Evolutionary conservation across 2,329 filamentous ascomycete genomes (phyloP).

Genomic region (Botrytis byssoidea): DNA sequence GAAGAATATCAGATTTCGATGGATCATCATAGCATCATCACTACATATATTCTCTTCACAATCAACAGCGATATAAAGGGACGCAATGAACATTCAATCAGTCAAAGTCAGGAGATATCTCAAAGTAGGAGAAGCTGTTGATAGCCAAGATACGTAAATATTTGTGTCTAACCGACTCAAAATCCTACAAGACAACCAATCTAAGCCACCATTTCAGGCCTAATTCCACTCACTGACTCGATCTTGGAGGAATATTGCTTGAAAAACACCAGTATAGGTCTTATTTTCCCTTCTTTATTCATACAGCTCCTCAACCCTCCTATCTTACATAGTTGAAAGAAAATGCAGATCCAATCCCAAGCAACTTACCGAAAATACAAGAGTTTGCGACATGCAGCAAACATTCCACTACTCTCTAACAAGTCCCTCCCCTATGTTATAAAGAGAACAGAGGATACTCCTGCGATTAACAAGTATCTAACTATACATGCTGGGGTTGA

Average conservation of each 20-base stretch:
- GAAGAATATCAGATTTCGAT: not conserved
- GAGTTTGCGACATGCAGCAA: not conserved
- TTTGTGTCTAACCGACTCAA: not conserved
- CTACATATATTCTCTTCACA: not conserved
- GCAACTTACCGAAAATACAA: not conserved
- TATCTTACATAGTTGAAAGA: too few relatives aligned
- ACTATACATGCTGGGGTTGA: not conserved
- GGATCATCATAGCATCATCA: not conserved
- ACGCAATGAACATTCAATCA: not conserved
- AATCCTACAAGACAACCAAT: too few relatives aligned
- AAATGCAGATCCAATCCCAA: not conserved
- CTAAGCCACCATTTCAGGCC: too few relatives aligned
- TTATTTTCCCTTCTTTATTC: too few relatives aligned
- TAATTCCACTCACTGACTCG: too few relatives aligned
- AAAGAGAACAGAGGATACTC: too few relatives aligned
- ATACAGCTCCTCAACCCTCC: too few relatives aligned
- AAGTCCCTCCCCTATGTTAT: not conserved
- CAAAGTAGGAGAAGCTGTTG: not conserved
- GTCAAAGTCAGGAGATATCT: rapidly evolving
- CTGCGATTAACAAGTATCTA: not conserved
- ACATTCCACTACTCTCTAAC: not conserved
- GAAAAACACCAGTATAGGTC: not conserved
- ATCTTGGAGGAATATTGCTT: not conserved
- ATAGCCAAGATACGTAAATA: not conserved
- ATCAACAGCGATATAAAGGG: not conserved